Conservation (phyloP, 495 filamentous ascomycete genomes). For the Bryoglossum gracile region DNA sequence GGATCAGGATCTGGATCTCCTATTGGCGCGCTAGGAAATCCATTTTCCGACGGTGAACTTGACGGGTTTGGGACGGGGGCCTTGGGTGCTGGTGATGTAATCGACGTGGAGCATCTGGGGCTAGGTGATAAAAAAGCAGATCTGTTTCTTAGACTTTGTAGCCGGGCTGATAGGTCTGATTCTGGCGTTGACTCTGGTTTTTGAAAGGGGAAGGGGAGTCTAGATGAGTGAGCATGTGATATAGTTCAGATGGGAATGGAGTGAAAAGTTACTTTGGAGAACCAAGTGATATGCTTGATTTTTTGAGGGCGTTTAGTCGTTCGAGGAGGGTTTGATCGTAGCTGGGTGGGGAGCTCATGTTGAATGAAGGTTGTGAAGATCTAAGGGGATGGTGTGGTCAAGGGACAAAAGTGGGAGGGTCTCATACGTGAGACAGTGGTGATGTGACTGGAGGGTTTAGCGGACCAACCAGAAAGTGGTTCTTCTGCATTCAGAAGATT, state of each 20-base stretch:
- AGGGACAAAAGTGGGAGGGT: no score
- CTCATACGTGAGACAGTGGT: background rate
- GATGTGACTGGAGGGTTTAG: no score
- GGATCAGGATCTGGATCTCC: constrained; percentile 17
- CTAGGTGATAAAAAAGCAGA: no score
- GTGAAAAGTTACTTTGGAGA: constrained; percentile 18
- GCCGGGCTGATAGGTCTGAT: constrained; percentile 28
- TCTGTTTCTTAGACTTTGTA: constrained; percentile 25
- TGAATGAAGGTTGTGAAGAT: background rate
- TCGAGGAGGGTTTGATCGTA: constrained; percentile 29
- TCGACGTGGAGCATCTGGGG: no score
- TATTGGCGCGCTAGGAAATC: background rate
- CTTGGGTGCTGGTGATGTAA: constrained; percentile 9
- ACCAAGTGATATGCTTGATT: constrained; percentile 26
- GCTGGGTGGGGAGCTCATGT: constrained; percentile 24
- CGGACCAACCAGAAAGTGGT: no score
- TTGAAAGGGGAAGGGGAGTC: constrained; percentile 4
- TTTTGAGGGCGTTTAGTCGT: constrained; percentile 34
- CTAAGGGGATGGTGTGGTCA: no score
- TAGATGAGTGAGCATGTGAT: constrained; percentile 5
- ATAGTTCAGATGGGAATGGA: background rate
- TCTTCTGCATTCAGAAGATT: no score
- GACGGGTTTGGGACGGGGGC: background rate
- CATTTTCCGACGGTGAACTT: no score
- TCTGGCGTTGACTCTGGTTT: constrained; percentile 16